A percentile compares a stretch with the other conserved stretches of the same genome.
These are phyloP conservation scores for Puccinellia tenuiflora DNA, from an alignment of 176 grass and related monocot species.

Conservation along the genomic window DNA sequence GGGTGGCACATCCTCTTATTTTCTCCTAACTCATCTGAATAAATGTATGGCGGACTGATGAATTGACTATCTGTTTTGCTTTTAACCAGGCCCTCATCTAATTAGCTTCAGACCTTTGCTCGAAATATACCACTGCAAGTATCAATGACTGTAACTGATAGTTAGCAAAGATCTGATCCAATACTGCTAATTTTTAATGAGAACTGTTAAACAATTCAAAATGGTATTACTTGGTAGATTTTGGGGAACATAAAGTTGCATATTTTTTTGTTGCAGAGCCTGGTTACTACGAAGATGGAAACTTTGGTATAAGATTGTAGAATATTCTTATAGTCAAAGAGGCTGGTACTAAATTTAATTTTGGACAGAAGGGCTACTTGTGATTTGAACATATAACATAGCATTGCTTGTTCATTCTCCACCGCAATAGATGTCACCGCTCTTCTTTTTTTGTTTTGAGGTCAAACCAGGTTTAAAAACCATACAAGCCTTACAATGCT, in stretches of 20 bases:
- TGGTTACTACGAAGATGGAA: constrained; percentile 97
- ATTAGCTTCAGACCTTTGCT: constrained; percentile 96
- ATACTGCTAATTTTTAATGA: background rate
- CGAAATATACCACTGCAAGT: constrained; percentile 86
- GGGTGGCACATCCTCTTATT: constrained; percentile 26
- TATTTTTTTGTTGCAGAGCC: constrained; percentile 60
- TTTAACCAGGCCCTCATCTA: constrained; percentile 79
- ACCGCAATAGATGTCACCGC: background rate
- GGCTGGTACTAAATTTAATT: constrained; percentile 75
- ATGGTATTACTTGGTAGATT: background rate
- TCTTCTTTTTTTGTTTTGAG: background rate
- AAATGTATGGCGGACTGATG: background rate
- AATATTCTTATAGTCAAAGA: constrained; percentile 94
- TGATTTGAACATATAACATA: constrained; percentile 94
- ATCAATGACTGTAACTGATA: constrained; percentile 97
- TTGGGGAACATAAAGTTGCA: background rate
- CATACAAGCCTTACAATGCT: too few relatives aligned
- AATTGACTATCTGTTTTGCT: background rate
- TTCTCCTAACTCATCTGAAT: constrained; percentile 17
- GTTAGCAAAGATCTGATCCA: constrained; percentile 31
- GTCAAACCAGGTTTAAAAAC: too few relatives aligned
- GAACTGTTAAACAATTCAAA: background rate
- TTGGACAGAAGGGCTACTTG: constrained; percentile 87
- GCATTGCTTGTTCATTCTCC: background rate
- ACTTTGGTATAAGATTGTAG: constrained; percentile 90